Evolutionary conservation across 225 moss, liverwort and hornwort genomes (phyloP).

Genomic region (Antitrichia curtipendula): DNA sequence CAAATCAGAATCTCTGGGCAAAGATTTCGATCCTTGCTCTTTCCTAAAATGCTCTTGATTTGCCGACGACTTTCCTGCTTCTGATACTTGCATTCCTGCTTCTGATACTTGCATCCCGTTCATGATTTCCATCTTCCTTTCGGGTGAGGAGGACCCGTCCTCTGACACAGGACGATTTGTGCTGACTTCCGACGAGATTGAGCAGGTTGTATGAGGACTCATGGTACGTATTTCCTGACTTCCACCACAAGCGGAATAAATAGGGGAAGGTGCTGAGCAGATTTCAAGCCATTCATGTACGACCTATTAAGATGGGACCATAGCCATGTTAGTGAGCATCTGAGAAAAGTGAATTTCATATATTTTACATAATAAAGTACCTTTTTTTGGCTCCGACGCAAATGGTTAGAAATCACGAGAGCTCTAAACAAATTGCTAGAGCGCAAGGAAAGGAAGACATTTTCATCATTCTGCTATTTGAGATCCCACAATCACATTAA

Average conservation of each 20-base stretch:
- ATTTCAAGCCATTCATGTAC: slow-evolving; percentile 25
- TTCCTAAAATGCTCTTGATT: background rate
- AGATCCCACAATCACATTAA: background rate
- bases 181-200: background rate
- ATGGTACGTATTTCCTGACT: background rate
- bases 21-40: background rate
- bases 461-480: background rate
- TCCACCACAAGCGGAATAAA: background rate
- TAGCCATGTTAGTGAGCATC: background rate
- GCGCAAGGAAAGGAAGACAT: background rate
- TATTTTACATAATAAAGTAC: background rate
- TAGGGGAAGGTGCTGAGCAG: background rate
- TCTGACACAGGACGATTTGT: background rate
- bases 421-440: background rate
- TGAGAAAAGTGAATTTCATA: background rate
- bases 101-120: background rate
- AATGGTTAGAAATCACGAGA: background rate
- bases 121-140: background rate
- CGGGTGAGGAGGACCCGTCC: background rate
- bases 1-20: background rate
- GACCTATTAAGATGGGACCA: slow-evolving; percentile 3
- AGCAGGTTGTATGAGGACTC: background rate
- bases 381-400: background rate
- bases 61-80: background rate
- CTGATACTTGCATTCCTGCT: background rate